Evolutionary conservation across 1,284 basidiomycete species (phyloP), one percentile per base, ranked within the genome.

Genomic region (Sporisorium graminicola): DNA sequence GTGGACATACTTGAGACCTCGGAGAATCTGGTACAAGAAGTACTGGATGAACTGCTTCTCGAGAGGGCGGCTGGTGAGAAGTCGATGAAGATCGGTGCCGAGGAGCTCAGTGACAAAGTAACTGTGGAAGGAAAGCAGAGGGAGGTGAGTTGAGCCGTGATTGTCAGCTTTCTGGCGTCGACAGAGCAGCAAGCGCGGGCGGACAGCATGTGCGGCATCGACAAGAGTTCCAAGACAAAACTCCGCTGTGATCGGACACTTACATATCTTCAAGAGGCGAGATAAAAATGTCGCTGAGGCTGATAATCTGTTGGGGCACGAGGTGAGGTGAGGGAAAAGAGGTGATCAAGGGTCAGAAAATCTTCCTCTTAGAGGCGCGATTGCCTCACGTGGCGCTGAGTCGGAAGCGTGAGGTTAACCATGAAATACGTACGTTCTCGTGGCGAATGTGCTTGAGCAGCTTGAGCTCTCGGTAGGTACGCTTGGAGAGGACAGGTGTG

Each of bases 11-110:
- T 99, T 99, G 64, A 99, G 90, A 59, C 97, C 97, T 52, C 97
- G 93, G 67, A 99, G 90, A 78, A 99, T 99, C 87, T 99, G 96
- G 88, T 99, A 99, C 43, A 99, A 89, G 89, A 99, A 99, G 87
- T 99, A 99, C 86, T 99, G 96, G 73, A 99, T 99, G 87, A 99
- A 99, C 86, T 99, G 96, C 89, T 99, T 99, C 88, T 99, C 96
- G 77, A 99, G 89, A 26, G 96, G 96, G 58, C 96, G 90, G 55
- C 94, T 96, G 22, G 97, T 99, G 79, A 99, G 90, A 35, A 99
- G 90, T 74, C 96, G 93, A 86, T 99, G 96, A 18, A 99, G 90
- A 88, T 99, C 96, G 72, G 96, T 99, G 61, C 97, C 96, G 50
- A 99, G 91, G 10, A 99, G 91, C 86, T 99, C 96, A n/a, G 97